Evolutionary conservation across 75 land plant genomes (phyloP).

Genomic region (Picea sitchensis): DNA sequence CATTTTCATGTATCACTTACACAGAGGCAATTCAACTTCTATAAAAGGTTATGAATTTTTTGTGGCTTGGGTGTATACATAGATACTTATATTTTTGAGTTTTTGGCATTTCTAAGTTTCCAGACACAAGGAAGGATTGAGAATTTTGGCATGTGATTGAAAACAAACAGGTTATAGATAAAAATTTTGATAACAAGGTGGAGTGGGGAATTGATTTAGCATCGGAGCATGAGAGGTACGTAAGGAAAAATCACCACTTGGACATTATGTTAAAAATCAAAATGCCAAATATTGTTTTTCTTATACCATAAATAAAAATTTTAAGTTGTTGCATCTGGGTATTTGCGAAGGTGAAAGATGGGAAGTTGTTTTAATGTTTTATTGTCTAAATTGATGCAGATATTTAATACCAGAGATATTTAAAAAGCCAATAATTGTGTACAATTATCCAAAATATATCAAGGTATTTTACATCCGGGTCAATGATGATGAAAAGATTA

Average conservation of each 20-base stretch:
- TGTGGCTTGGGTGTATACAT: neutral
- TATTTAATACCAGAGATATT: slow-evolving; percentile 75
- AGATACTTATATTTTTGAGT: neutral
- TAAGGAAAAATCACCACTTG: neutral
- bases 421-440: slow-evolving; percentile 72
- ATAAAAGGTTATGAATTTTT: slow-evolving; percentile 28
- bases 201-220: slow-evolving; percentile 98
- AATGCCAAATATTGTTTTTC: no score
- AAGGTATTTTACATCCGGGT: slow-evolving; percentile 98
- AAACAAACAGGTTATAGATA: slow-evolving; percentile 45
- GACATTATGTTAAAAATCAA: no score
- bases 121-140: neutral
- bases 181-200: slow-evolving; percentile 26
- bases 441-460: slow-evolving; percentile 37
- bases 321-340: no score
- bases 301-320: no score
- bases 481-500: slow-evolving; percentile 88
- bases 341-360: neutral
- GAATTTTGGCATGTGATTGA: neutral
- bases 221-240: slow-evolving; percentile 97
- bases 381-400: slow-evolving; percentile 31
- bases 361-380: neutral
- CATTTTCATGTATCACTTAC: slow-evolving; percentile 54
- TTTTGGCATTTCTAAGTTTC: neutral
- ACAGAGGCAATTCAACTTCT: slow-evolving; percentile 78